Percentiles rank a stretch among this genome's conserved stretches.
Evolutionary conservation across 345 rosid genomes (phyloP).

Genomic region (Citrus australasica): DNA sequence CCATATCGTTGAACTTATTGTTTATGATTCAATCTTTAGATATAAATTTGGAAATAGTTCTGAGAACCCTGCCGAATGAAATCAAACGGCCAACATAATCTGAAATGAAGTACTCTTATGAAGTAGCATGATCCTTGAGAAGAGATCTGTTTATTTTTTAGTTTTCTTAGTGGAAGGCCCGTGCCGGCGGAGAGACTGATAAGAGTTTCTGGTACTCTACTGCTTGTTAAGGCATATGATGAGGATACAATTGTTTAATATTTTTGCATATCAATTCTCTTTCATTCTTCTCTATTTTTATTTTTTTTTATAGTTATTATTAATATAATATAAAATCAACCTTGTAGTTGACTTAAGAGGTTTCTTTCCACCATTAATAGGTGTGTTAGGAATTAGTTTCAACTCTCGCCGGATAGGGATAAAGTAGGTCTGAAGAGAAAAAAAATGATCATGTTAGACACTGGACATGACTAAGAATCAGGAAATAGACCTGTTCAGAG

Average conservation of each 20-base stretch:
- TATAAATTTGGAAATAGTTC: not conserved
- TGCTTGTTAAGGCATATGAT: not conserved
- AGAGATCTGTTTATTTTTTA: not conserved
- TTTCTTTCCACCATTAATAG: not conserved
- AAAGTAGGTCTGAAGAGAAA: not conserved
- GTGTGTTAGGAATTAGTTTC: not conserved
- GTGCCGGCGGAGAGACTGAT: not conserved
- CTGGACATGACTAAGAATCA: not conserved
- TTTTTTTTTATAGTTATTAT: no score
- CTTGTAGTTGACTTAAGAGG: not conserved
- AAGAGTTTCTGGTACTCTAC: not conserved
- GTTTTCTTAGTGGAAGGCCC: not conserved
- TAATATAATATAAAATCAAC: not conserved
- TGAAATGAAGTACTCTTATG: not conserved
- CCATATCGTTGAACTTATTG: not conserved
- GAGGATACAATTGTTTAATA: not conserved
- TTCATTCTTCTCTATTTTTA: not conserved
- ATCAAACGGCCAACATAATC: not conserved
- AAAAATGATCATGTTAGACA: not conserved
- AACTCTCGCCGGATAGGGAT: not conserved
- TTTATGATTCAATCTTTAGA: constrained; percentile 7
- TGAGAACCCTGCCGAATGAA: not conserved
- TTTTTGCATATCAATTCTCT: not conserved
- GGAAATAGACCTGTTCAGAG: not conserved
- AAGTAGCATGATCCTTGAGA: not conserved